Conservation (phyloP, 164 flowering plant genomes). For the Stephania cephalantha region DNA sequence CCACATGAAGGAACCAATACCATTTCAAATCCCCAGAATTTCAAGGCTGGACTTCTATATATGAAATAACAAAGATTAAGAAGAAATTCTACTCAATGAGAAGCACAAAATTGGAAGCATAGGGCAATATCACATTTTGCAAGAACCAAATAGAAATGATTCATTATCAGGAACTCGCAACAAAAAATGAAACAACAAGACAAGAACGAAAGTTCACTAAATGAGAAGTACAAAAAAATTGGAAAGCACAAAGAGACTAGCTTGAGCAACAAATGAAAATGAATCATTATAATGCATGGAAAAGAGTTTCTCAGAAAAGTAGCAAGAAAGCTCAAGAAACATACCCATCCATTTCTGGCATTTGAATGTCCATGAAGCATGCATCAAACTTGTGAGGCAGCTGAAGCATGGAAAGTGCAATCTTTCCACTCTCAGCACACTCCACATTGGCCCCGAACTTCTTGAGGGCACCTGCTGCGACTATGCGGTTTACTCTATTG, state of each 20-base stretch:
- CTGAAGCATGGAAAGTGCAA: conserved; percentile 60
- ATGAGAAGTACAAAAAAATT: neutral
- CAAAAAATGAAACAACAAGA: neutral
- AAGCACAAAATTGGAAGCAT: neutral
- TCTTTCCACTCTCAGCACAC: conserved; percentile 80
- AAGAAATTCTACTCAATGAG: neutral
- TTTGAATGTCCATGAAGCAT: conserved; percentile 98
- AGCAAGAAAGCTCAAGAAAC: conserved; percentile 9
- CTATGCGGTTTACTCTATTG: conserved; percentile 76
- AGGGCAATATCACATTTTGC: too few species aligned
- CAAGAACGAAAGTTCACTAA: neutral
- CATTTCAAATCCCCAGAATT: neutral
- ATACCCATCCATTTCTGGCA: conserved; percentile 99
- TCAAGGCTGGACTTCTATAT: neutral
- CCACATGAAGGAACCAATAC: too few species aligned
- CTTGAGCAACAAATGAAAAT: neutral
- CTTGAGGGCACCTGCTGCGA: conserved; percentile 86
- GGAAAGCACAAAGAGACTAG: neutral
- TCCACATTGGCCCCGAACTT: conserved; percentile 83
- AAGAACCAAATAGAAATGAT: too few species aligned
- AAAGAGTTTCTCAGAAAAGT: neutral
- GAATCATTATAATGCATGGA: neutral
- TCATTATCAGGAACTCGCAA: too few species aligned
- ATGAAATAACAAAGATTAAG: neutral
- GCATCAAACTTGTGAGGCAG: conserved; percentile 81